These are phyloP conservation scores for Pouteria glomerata DNA, from an alignment of 148 eudicot genomes.

Conservation along the genomic window DNA sequence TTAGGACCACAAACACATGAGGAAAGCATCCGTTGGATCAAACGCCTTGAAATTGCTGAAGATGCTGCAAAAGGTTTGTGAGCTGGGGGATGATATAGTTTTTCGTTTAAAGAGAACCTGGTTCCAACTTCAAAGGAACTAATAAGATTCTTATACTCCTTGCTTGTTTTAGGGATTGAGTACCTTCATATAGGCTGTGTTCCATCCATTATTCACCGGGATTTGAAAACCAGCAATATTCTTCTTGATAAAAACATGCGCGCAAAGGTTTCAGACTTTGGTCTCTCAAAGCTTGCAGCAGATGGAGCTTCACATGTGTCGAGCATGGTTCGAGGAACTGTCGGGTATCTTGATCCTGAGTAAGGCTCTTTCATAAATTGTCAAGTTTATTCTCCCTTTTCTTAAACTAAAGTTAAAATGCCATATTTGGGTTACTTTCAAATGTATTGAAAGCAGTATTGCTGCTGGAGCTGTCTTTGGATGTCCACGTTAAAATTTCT, in stretches of 20 bases:
- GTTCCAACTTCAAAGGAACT: neutral
- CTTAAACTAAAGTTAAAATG: no score
- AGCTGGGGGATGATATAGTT: slow-evolving; percentile 5
- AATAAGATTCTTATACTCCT: slow-evolving; percentile 1
- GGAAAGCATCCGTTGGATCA: slow-evolving; percentile 68
- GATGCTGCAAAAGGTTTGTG: slow-evolving; percentile 89
- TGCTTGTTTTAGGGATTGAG: slow-evolving; percentile 66
- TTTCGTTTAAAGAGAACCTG: neutral
- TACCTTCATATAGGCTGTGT: slow-evolving; percentile 97
- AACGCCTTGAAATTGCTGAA: slow-evolving; percentile 96
- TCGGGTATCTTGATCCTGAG: slow-evolving; percentile 99
- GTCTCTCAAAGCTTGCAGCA: slow-evolving; percentile 94
- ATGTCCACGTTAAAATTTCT: no score
- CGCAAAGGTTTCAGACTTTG: slow-evolving; percentile 98
- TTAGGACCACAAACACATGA: slow-evolving; percentile 63
- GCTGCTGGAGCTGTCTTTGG: no score
- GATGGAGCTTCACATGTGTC: slow-evolving; percentile 96
- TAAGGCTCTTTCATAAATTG: slow-evolving; percentile 34
- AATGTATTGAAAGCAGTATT: no score
- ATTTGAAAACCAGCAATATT: slow-evolving; percentile 92
- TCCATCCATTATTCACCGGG: slow-evolving; percentile 91
- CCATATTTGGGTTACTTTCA: no score
- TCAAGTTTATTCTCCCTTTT: no score
- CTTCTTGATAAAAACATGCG: slow-evolving; percentile 78
- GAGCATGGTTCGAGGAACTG: slow-evolving; percentile 93